phyloP scores from a whole-genome alignment of 345 rosid species.

The Citrus hindsii region DNA sequence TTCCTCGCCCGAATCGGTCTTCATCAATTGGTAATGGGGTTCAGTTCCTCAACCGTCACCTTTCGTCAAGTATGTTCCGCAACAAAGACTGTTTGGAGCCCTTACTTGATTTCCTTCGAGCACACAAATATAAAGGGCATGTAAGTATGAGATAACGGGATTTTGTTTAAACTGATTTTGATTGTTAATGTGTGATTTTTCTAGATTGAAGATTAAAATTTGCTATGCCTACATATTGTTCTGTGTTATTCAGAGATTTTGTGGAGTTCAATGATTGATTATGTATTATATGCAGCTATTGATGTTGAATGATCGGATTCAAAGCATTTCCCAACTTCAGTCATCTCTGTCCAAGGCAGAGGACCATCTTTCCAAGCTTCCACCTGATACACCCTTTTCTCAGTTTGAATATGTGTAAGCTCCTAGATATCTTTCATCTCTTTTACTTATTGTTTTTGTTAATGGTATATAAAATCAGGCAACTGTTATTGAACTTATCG shows the following conservation, averaged over 20 bases:
- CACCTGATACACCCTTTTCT: slow-evolving; percentile 57
- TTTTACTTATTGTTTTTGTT: not conserved
- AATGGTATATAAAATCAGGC: not conserved
- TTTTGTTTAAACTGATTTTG: not conserved
- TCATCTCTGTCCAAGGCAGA: slow-evolving; percentile 76
- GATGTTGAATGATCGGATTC: slow-evolving; percentile 94
- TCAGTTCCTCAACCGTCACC: slow-evolving; percentile 95
- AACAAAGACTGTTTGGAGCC: slow-evolving; percentile 93
- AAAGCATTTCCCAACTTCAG: slow-evolving; percentile 61
- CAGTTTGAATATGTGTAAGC: slow-evolving; percentile 72
- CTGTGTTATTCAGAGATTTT: not conserved
- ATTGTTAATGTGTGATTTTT: not conserved
- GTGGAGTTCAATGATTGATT: slow-evolving; percentile 12
- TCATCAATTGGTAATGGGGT: slow-evolving; percentile 99
- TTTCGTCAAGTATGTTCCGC: slow-evolving; percentile 91
- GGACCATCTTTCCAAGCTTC: slow-evolving; percentile 73
- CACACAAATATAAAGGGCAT: slow-evolving; percentile 78
- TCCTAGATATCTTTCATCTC: not conserved
- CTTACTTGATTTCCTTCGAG: slow-evolving; percentile 76
- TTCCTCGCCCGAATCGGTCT: slow-evolving; percentile 87
- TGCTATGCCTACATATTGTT: not conserved
- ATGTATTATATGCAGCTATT: slow-evolving; percentile 43
- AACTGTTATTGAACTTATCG: not conserved
- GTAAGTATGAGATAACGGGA: slow-evolving; percentile 44
- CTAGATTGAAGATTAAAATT: not conserved